Conservation (phyloP, 1,284 basidiomycete species). For the Naganishia cerealis region DNA sequence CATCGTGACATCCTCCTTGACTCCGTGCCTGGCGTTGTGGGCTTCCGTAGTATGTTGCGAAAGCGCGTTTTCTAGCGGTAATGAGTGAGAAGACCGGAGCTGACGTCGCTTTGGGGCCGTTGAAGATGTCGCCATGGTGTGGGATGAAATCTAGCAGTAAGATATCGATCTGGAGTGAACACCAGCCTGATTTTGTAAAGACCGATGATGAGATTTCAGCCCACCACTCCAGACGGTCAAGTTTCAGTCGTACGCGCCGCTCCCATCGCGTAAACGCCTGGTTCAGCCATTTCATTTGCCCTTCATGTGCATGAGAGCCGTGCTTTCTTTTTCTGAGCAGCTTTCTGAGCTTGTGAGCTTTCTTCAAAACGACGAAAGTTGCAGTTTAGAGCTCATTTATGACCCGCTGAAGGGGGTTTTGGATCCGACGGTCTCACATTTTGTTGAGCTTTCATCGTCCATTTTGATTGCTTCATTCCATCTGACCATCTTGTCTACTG, state of each 20-base stretch:
- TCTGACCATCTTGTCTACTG: no score
- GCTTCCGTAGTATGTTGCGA: slow-evolving; percentile 21
- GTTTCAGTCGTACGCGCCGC: no score
- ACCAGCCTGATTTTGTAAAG: no score
- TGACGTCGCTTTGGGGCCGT: slow-evolving; percentile 11
- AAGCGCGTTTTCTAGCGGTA: slow-evolving; percentile 6
- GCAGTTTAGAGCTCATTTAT: not conserved
- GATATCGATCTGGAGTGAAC: not conserved
- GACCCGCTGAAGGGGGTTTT: not conserved
- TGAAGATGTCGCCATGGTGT: not conserved
- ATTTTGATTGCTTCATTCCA: no score
- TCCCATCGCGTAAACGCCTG: not conserved
- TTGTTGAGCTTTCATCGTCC: not conserved
- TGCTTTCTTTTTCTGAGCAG: not conserved
- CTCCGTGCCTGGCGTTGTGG: slow-evolving; percentile 13
- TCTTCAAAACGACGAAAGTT: slow-evolving; percentile 5
- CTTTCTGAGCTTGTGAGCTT: not conserved
- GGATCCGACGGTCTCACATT: slow-evolving; percentile 12
- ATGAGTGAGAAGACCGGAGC: slow-evolving; percentile 11
- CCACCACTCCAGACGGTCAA: not conserved
- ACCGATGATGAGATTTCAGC: not conserved
- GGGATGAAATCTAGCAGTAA: not conserved
- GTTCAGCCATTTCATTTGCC: slow-evolving; percentile 4
- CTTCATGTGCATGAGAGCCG: slow-evolving; percentile 6
- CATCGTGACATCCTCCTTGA: slow-evolving; percentile 28